phyloP scores from a whole-genome alignment of 2,329 filamentous ascomycete species.

The Incumbomyces lentus region DNA sequence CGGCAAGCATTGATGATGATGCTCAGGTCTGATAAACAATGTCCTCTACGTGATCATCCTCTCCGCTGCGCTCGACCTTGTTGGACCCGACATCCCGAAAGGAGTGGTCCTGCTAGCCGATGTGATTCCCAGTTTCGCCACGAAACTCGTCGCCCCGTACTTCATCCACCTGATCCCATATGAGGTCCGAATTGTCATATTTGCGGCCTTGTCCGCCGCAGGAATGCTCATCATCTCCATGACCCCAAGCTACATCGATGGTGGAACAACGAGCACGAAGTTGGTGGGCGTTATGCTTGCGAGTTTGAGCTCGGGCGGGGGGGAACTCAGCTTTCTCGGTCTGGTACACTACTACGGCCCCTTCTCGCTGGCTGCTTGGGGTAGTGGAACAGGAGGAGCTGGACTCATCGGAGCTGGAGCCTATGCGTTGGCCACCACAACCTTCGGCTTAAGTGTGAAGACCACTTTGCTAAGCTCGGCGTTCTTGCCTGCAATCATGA shows the following conservation, averaged over 20 bases:
- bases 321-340: constrained; percentile 82
- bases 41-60: constrained; percentile 96
- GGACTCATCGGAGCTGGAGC: constrained; percentile 77
- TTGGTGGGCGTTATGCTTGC: constrained; percentile 75
- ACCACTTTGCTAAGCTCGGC: constrained; percentile 68
- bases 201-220: constrained; percentile 62
- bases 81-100: constrained; percentile 76
- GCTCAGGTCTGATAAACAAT: constrained; percentile 79
- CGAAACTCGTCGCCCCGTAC: constrained; percentile 83
- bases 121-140: constrained; percentile 78
- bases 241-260: constrained; percentile 52
- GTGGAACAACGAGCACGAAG: constrained; percentile 58
- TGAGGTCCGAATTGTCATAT: constrained; percentile 58
- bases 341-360: constrained; percentile 89
- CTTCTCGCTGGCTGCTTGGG: constrained; percentile 81
- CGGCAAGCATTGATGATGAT: neutral
- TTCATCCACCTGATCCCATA: constrained; percentile 87
- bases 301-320: constrained; percentile 73
- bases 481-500: constrained; percentile 67
- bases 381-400: constrained; percentile 81
- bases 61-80: constrained; percentile 87
- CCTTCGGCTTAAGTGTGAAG: constrained; percentile 62
- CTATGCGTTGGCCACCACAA: constrained; percentile 78
- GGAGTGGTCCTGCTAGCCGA: constrained; percentile 87
- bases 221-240: constrained; percentile 87